Base-by-base conservation (phyloP, 345 rosid species). In the Eucalyptus marginata region DNA sequence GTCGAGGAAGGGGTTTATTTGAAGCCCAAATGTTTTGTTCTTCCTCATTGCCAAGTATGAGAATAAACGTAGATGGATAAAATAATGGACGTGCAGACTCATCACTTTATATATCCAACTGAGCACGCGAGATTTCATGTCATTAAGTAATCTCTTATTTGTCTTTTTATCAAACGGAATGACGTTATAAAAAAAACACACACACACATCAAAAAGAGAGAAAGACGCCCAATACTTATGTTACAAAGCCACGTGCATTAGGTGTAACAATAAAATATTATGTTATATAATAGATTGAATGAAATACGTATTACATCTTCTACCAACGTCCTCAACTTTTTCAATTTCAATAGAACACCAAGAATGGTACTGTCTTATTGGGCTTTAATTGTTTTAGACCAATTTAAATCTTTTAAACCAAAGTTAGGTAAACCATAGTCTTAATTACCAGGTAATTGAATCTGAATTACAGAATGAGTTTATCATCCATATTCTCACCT, bases 401-500 rank as follows among this genome's bases (percentile, higher is more conserved):
- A 14, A 64, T 64, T 2, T 7, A 64, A 64, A 64, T 64, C 36
- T 64, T n/a, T 29, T 64, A 13, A 14, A 64, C 20, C 20, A 29
- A n/a, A n/a, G 76, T n/a, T n/a, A 2, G 3, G 18, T 64, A 14
- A 64, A 58, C 33, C 76, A n/a, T 14, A 1, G 76, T 64, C 15
- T 64, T 13, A 64, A 29, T 64, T 29, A 64, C 36, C 5, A 64
- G 76, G 76, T n/a, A 29, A 64, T 64, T n/a, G 76, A 64, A 64
- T 64, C 20, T 14, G 76, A n/a, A 64, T 64, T 13, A 0, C 20
- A n/a, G 31, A 7, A 64, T 0, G 20, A 4, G 5, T n/a, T n/a
- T n/a, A 14, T 64, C 36, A 64, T 64, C 68, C 10, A n/a, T 64
- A n/a, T 64, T 64, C 76, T 64, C 76, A 64, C 36, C 76, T 64